phyloP scores from a whole-genome alignment of 140 eudicot species.

The Oenanthe javanica region DNA sequence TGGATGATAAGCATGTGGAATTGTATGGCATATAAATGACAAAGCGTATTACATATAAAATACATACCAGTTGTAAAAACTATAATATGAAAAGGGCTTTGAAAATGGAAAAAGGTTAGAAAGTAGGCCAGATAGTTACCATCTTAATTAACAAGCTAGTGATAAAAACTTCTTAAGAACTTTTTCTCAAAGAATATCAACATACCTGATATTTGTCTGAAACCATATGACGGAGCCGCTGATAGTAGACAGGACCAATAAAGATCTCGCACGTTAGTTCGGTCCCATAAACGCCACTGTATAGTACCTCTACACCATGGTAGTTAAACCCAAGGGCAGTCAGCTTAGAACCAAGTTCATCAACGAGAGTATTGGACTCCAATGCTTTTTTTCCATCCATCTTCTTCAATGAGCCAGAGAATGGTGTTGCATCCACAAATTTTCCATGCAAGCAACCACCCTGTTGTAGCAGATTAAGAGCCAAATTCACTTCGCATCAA shows the following conservation, averaged over 20 bases:
- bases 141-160: neutral
- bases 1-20: neutral
- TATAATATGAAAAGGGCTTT: neutral
- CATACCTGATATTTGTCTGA: conserved; percentile 92
- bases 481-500: neutral
- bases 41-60: neutral
- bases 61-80: neutral
- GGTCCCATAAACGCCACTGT: conserved; percentile 88
- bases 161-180: no score
- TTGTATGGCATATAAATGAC: no score
- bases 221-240: conserved; percentile 94
- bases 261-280: conserved; percentile 83
- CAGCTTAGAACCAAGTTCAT: conserved; percentile 79
- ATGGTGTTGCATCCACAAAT: conserved; percentile 78
- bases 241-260: conserved; percentile 96
- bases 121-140: neutral
- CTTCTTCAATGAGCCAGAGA: conserved; percentile 45
- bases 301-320: conserved; percentile 66
- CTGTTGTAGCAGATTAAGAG: conserved; percentile 19
- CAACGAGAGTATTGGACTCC: conserved; percentile 54
- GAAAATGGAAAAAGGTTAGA: neutral
- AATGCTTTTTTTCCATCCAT: conserved; percentile 25
- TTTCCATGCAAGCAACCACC: conserved; percentile 83
- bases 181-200: neutral
- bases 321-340: conserved; percentile 55